Conservation (phyloP, 345 rosid genomes). For the Mangifera indica region DNA sequence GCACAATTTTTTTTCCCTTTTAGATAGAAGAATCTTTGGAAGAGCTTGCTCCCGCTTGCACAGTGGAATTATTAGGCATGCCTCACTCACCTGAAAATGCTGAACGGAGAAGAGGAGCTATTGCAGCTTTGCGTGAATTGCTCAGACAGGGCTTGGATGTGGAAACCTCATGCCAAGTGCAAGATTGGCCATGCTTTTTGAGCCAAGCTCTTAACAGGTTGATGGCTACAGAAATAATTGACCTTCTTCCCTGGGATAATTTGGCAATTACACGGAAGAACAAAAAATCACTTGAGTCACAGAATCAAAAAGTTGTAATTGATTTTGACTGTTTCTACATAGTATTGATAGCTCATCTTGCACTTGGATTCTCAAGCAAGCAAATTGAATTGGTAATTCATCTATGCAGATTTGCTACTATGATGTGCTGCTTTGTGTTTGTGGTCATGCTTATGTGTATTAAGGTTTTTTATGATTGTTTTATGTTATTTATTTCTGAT, state of each 20-base stretch:
- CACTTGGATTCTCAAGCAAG: conserved; percentile 82
- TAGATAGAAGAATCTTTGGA: conserved; percentile 96
- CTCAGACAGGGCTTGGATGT: conserved; percentile 92
- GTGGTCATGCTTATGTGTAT: neutral
- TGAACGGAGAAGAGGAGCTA: conserved; percentile 82
- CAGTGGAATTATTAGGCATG: conserved; percentile 85
- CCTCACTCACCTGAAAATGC: conserved; percentile 78
- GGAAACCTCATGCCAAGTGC: conserved; percentile 78
- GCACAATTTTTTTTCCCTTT: conserved; percentile 17
- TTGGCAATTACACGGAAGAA: conserved; percentile 68
- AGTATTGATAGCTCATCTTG: conserved; percentile 77
- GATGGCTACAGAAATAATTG: conserved; percentile 81
- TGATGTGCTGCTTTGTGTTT: conserved; percentile 11
- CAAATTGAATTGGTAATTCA: conserved; percentile 71
- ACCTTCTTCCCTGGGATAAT: conserved; percentile 87
- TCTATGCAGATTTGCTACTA: conserved; percentile 16
- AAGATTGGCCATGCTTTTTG: conserved; percentile 86
- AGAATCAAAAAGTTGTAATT: conserved; percentile 83
- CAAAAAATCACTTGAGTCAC: conserved; percentile 92
- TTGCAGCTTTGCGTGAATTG: conserved; percentile 84
- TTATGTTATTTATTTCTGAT: conserved; percentile 15
- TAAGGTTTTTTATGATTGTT: conserved; percentile 15
- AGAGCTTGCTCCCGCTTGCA: conserved; percentile 99
- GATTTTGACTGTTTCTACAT: conserved; percentile 75
- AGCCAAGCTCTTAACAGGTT: conserved; percentile 72